Base-by-base conservation (phyloP, 2,329 filamentous ascomycete genomes). In the Colletotrichum sp. region DNA sequence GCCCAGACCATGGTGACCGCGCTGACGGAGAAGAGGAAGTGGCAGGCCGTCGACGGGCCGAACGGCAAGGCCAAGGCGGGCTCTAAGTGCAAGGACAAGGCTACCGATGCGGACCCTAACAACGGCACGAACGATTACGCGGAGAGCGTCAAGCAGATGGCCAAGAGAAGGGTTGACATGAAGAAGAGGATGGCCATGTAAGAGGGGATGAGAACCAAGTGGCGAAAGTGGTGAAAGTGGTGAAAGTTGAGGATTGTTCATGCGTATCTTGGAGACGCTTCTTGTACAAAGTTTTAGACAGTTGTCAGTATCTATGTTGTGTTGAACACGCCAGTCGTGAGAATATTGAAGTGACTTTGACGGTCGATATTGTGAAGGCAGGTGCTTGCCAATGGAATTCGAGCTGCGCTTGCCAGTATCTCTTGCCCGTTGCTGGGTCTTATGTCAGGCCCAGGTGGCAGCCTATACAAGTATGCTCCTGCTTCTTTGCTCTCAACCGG, bases 1-100 rank as follows among this genome's bases (percentile, higher is more conserved):
- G 85, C 84, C 2, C 66, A 80, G 78, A 85, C 83, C 66, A 86
- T 88, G 85, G 70, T 88, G 8, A 80, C 79, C 28, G 82, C 85
- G 4, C 84, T 84, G 67, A 78, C 79, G 62, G 65, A 78, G 39
- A 83, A 68, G 65, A 57, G 74, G 59, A 28, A 67, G 44, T 74
- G 49, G 49, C 65, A 76, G 65, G 65, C 70, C 6, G 66, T 87
- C 6, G 79, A 84, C 44, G 86, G 86, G 8, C 78, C 79, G 8
- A 77, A 83, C 52, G 84, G 85, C 2, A 79, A 80, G 26, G 79
- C 80, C 39, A 82, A 81, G 7, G 69, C 69, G 7, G 74, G 74
- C 15, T 60, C 69, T 12, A 79, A 79, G 44, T 79, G 80, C 6
- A 79, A 79, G 1, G 83, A 82, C 79, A 82, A 79, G 69, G 76